Evolutionary conservation across 2,329 filamentous ascomycete genomes (phyloP).

Genomic region (Sporothrix variecibatus): DNA sequence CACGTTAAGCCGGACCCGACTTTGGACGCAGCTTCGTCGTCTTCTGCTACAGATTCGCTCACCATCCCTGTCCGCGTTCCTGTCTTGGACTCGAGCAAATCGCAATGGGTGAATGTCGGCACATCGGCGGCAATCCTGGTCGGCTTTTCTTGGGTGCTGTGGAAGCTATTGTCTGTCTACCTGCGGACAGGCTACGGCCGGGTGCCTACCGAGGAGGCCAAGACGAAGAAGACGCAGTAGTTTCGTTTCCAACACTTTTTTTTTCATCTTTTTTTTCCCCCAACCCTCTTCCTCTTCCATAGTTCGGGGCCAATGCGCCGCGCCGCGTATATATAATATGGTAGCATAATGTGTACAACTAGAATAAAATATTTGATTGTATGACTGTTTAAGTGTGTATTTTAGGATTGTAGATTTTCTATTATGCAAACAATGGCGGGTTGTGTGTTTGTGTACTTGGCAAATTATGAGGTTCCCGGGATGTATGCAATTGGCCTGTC

Average conservation of each 20-base stretch:
- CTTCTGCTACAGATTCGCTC: slow-evolving; percentile 40
- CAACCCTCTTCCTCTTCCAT: not conserved
- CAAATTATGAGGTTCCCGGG: not conserved
- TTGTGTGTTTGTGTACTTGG: not conserved
- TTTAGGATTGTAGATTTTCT: not conserved
- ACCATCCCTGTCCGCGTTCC: slow-evolving; percentile 63
- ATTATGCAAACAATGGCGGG: not conserved
- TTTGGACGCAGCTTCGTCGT: not conserved
- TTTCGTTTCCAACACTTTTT: not conserved
- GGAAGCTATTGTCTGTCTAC: slow-evolving; percentile 54
- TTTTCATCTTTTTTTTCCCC: not conserved
- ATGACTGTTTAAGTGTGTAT: not conserved
- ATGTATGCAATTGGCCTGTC: not conserved
- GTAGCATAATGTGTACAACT: not conserved
- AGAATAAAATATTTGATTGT: not conserved
- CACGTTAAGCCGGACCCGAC: slow-evolving; percentile 63
- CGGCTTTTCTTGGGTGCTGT: slow-evolving; percentile 71
- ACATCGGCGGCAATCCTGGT: slow-evolving; percentile 61
- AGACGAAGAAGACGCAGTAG: slow-evolving; percentile 32
- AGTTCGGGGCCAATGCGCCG: not conserved
- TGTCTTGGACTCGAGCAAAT: slow-evolving; percentile 59
- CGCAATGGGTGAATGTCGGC: slow-evolving; percentile 52
- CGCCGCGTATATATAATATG: not conserved
- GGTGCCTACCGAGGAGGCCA: slow-evolving; percentile 29
- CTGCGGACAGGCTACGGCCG: slow-evolving; percentile 39